Conservation (phyloP, 352 stramenopile genomes). For the Phytophthora citricola region DNA sequence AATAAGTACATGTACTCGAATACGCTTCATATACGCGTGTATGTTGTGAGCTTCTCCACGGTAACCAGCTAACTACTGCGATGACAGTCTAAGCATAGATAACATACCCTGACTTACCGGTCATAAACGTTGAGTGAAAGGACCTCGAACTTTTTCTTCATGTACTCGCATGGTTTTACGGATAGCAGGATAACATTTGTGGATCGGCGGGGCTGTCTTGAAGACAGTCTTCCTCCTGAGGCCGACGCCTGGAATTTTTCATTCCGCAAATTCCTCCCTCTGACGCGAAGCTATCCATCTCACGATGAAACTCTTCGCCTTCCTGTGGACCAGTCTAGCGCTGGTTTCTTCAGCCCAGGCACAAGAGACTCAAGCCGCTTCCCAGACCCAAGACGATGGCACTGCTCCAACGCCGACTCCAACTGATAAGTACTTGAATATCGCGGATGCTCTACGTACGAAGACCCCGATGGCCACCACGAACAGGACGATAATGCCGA, state of each 20-base stretch:
- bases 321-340: not conserved
- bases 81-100: too few relatives aligned
- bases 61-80: too few relatives aligned
- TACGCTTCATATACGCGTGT: too few relatives aligned
- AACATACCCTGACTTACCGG: not conserved
- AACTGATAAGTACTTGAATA: conserved; percentile 7
- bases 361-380: not conserved
- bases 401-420: not conserved
- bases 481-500: not conserved
- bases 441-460: conserved; percentile 1
- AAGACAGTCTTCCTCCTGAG: not conserved
- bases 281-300: not conserved
- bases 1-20: too few relatives aligned
- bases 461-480: not conserved
- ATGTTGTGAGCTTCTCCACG: too few relatives aligned
- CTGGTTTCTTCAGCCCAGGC: not conserved
- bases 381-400: not conserved
- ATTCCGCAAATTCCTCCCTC: not conserved
- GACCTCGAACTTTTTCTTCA: not conserved
- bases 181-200: not conserved
- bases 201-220: not conserved
- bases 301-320: not conserved
- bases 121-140: too few relatives aligned
- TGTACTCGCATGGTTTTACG: not conserved
- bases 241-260: not conserved